phyloP scores from a whole-genome alignment of 2,329 filamentous ascomycete genomes.

The Ophiostoma australiae region DNA sequence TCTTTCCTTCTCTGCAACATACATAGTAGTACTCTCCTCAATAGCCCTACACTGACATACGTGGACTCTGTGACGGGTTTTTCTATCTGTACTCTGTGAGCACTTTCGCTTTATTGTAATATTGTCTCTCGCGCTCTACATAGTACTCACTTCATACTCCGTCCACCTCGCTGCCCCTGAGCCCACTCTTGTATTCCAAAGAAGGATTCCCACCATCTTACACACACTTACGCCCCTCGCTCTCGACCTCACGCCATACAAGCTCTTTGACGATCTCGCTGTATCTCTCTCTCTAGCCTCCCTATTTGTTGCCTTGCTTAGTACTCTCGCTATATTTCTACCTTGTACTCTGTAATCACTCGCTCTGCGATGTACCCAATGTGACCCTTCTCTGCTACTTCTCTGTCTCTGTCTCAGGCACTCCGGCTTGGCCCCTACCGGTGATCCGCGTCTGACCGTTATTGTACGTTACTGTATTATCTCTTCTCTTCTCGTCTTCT shows the following conservation, averaged over 20 bases:
- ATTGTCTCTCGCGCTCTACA: not conserved
- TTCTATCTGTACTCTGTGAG: not conserved
- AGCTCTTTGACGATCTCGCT: not conserved
- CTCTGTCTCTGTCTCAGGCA: constrained; percentile 42
- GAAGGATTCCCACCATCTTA: not conserved
- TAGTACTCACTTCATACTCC: not conserved
- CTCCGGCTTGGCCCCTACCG: constrained; percentile 49
- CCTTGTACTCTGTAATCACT: not conserved
- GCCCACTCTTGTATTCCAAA: not conserved
- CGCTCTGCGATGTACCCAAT: not conserved
- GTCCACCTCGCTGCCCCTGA: not conserved
- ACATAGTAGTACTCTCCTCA: not conserved
- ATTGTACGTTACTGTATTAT: not conserved
- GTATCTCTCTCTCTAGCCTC: not conserved
- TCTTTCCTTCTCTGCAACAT: not conserved
- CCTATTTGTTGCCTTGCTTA: not conserved
- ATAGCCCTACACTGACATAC: not conserved
- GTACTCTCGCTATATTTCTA: not conserved
- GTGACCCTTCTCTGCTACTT: constrained; percentile 27
- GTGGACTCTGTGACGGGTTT: not conserved
- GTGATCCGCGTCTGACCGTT: constrained; percentile 45
- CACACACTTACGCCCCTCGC: constrained; percentile 35
- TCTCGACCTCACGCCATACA: constrained; percentile 38
- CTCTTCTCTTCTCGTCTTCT: constrained; percentile 3
- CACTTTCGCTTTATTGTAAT: not conserved